Evolutionary conservation across 2,329 filamentous ascomycete species (phyloP), one percentile per base, ranked within the genome.

Genomic region (Colletotrichum costaricense): DNA sequence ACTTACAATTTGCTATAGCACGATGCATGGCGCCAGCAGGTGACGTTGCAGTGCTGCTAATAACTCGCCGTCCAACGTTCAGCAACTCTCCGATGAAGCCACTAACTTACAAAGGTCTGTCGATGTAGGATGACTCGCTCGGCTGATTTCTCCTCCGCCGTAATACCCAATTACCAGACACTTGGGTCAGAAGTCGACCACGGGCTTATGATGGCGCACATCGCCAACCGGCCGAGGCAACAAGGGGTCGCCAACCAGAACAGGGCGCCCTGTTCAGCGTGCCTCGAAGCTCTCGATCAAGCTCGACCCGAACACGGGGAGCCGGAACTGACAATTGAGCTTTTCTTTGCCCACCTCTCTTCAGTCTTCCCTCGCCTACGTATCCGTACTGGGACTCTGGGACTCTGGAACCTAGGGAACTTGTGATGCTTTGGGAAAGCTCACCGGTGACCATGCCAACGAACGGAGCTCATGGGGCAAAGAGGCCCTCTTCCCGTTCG

Each of bases 391-490:
- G 38, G 14, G 42, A n/a, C 19, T n/a, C 58, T 49, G 65, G 42
- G 59, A 57, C 65, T 65, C 55, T 59, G 59, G 67, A 38, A 60
- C 62, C 42, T 46, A n/a, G 35, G 60, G 56, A 56, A 54, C 33
- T 35, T 19, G 5, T 56, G 56, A 73, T 70, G 33, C 30, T 66
- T 71, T 73, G 62, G 71, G 71, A 71, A 70, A 35, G 56, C 71
- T 71, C 55, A 26, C 71, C 71, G 71, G 56, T 73, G 71, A 62
- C 67, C 67, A 42, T 38, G 60, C 66, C 70, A 73, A 70, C 70
- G 54, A 68, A 73, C 56, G 70, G 70, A 63, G 67, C 56, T 55
- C 38, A 63, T 66, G 55, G 56, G 30, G 46, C 35, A 54, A 64
- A 72, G 30, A 9, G 56, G 62, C 22, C 42, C 42, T 63, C 22